phyloP scores from a whole-genome alignment of 163 green algal species.

The Scenedesmus sp. region DNA sequence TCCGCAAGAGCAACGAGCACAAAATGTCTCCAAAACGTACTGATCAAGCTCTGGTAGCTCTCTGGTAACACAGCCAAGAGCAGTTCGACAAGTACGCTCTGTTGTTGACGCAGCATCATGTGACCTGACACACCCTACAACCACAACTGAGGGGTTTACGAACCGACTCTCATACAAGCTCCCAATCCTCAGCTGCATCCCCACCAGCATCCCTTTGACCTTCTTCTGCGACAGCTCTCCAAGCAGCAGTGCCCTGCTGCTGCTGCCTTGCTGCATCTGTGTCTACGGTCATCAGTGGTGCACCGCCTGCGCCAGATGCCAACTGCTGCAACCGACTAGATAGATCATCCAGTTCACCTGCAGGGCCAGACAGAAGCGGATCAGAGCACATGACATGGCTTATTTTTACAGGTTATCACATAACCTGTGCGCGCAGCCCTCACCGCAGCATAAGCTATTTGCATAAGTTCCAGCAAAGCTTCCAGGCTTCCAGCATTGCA shows the following conservation, averaged over 20 bases:
- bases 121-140: conserved; percentile 1
- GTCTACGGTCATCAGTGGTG: conserved; percentile 39
- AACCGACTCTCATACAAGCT: conserved; percentile 14
- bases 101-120: background rate
- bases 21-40: background rate
- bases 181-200: conserved; percentile 34
- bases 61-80: background rate
- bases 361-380: background rate
- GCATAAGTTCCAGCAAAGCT: too few species aligned
- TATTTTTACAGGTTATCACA: background rate
- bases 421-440: background rate
- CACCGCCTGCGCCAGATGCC: conserved; percentile 43
- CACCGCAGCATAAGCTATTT: too few species aligned
- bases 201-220: background rate
- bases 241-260: background rate
- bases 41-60: background rate
- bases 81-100: background rate
- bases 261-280: background rate
- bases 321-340: conserved; percentile 66
- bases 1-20: background rate
- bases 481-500: too few species aligned
- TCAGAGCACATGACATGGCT: background rate
- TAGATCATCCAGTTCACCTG: conserved; percentile 78
- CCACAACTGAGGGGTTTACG: background rate
- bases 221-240: background rate